These are phyloP conservation scores for Boletus pseudopeckii DNA, from an alignment of 768 basidiomycete genomes.

Conservation along the genomic window DNA sequence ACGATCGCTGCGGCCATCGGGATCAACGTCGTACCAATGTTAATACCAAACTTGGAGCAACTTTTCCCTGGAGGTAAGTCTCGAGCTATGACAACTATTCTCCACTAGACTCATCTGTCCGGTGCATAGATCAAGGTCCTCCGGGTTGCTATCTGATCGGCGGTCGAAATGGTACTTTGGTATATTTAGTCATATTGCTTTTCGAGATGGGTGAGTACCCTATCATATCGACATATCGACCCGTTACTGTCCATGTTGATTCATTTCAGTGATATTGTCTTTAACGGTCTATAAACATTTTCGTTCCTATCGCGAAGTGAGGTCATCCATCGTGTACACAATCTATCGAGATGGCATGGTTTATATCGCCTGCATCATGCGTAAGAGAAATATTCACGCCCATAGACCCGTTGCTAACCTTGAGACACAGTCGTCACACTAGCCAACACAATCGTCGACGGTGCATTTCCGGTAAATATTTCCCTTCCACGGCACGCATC, in stretches of 20 bases:
- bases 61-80: background rate
- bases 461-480: conserved; percentile 7
- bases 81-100: no score
- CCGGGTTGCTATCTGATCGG: background rate
- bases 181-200: conserved; percentile 6
- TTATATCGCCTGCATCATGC: conserved; percentile 16
- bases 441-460: conserved; percentile 6
- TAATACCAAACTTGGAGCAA: no score
- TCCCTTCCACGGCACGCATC: background rate
- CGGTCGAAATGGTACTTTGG: background rate
- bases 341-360: conserved; percentile 18
- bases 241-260: background rate
- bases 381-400: background rate
- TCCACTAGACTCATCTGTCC: background rate
- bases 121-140: background rate
- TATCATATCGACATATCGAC: no score
- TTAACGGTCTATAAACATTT: conserved; percentile 6
- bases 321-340: background rate
- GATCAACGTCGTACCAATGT: background rate
- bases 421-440: conserved; percentile 11
- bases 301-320: background rate
- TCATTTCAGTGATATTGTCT: conserved; percentile 4
- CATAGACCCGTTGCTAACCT: background rate
- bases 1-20: conserved; percentile 3
- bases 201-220: conserved; percentile 7